Evolutionary conservation across 495 filamentous ascomycete genomes (phyloP), one percentile per base, ranked within the genome.

Genomic region (Polyplosphaeria fusca): DNA sequence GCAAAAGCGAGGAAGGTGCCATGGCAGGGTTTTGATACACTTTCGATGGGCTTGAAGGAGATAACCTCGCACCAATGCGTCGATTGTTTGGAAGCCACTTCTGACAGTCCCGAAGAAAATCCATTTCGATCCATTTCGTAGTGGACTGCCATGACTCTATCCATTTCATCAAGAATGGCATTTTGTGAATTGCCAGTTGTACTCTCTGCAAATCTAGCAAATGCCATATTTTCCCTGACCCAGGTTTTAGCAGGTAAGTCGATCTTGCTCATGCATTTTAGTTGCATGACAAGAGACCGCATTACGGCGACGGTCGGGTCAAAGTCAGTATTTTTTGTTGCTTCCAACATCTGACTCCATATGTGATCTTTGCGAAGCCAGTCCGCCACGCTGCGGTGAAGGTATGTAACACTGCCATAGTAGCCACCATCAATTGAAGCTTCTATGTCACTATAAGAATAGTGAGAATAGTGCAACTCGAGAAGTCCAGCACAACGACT

Each of bases 401-500:
- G 19, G 20, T 32, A 49, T 4, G 16, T 5, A n/a, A 49, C 46
- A 5, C 18, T 9, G 27, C 5, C 5, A 14, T 32, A 19, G 3
- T 13, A 37, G 14, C 24, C 27, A 18, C n/a, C 46, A 4, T 7
- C 7, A 5, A 11, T n/a, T n/a, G n/a, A n/a, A n/a, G n/a, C n/a
- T n/a, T n/a, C n/a, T n/a, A n/a, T n/a, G n/a, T n/a, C n/a, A n/a
- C n/a, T n/a, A n/a, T n/a, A n/a, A n/a, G n/a, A n/a, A n/a, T n/a
- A n/a, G n/a, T n/a, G n/a, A n/a, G n/a, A 9, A 12, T 7, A 23
- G 23, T 23, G 43, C 5, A 47, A 9, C 23, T 47, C 43, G 5
- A 47, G 5, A 22, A 47, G 23, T 23, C 43, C 43, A 26, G 43
- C 43, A 23, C 43, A 47, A 19, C 43, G 43, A 18, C 43, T 47